phyloP scores from a whole-genome alignment of 257 asterid species.

The Nicotiana obtusifolia region DNA sequence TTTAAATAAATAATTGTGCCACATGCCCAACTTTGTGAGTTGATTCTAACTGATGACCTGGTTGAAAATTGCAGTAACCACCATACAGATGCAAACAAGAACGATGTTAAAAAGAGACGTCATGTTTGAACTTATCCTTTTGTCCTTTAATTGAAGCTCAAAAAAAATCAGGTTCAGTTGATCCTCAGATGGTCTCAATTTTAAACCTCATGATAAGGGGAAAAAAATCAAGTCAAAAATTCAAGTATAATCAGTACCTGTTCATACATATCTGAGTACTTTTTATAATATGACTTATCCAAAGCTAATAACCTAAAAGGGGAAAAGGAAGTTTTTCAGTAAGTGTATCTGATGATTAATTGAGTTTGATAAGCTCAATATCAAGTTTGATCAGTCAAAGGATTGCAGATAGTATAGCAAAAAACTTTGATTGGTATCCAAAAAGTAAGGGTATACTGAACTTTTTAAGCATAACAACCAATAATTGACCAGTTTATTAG shows the following conservation, averaged over 20 bases:
- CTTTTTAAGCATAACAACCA: background rate
- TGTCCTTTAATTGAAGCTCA: background rate
- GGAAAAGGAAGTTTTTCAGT: background rate
- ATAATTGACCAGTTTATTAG: background rate
- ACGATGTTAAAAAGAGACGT: background rate
- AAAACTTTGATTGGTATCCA: background rate
- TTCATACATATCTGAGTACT: background rate
- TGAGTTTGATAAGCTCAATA: background rate
- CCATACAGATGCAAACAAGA: background rate
- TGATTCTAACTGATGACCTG: background rate
- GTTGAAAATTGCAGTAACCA: background rate
- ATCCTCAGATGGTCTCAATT: background rate
- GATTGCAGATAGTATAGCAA: background rate
- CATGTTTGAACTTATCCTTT: background rate
- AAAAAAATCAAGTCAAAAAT: background rate
- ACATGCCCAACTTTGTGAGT: background rate
- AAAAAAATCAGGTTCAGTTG: background rate
- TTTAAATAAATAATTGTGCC: background rate
- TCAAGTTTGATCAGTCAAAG: background rate
- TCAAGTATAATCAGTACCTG: background rate
- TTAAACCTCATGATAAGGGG: background rate
- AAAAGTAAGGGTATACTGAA: background rate
- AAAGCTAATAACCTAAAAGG: background rate
- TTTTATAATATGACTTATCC: background rate
- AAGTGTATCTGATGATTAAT: background rate